Percentiles rank a stretch among this genome's conserved stretches.
phyloP scores from a whole-genome alignment of 805 yeast genomes.

The Wickerhamomyces queroliae region DNA sequence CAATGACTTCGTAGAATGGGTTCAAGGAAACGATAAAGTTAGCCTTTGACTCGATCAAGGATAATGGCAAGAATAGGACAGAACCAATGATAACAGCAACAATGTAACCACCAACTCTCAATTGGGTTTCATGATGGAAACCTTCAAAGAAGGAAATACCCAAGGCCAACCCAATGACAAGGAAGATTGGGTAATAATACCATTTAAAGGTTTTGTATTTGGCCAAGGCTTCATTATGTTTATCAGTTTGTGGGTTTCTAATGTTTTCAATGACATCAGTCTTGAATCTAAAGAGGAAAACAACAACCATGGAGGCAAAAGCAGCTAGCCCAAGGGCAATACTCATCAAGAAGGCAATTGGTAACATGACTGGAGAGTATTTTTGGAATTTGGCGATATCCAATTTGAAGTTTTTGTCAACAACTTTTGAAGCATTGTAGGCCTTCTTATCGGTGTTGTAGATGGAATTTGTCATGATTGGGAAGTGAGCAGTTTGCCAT shows the following conservation, averaged over 20 bases:
- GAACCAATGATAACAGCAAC: background rate
- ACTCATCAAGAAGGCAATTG: conserved; percentile 16
- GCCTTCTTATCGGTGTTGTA: conserved; percentile 43
- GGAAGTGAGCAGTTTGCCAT: conserved; percentile 57
- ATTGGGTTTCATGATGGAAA: background rate
- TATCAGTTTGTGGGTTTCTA: background rate
- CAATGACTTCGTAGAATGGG: conserved; percentile 36
- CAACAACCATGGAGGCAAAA: background rate
- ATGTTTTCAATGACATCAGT: background rate
- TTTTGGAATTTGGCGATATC: conserved; percentile 40
- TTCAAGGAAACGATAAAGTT: background rate
- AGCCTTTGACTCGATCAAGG: background rate
- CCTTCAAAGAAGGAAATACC: background rate
- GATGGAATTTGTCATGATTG: conserved; percentile 44
- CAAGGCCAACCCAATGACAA: background rate
- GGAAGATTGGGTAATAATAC: background rate
- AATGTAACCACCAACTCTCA: background rate
- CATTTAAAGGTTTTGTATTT: background rate
- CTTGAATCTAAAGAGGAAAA: background rate
- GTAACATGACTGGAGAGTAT: conserved; percentile 60
- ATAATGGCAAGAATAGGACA: background rate
- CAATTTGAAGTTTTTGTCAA: conserved; percentile 37
- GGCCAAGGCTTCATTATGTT: background rate
- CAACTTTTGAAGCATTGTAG: conserved; percentile 45
- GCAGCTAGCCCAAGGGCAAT: background rate